phyloP scores from a whole-genome alignment of 768 basidiomycete genomes.

The Rhizopogon vesiculosus region DNA sequence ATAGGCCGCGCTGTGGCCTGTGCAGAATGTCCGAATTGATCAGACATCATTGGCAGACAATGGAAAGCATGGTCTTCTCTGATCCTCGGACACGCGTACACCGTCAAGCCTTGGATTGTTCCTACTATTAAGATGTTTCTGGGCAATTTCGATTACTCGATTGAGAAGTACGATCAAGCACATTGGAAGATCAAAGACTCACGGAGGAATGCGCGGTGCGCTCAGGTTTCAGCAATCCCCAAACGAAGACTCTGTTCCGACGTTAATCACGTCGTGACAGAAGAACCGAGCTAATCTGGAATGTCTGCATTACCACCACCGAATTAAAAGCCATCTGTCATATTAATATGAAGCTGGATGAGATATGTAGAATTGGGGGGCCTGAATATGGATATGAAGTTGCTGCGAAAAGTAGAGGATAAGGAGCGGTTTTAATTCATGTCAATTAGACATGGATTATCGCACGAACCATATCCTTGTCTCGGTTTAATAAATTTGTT shows the following conservation, averaged over 20 bases:
- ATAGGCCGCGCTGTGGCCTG: slow-evolving; percentile 40
- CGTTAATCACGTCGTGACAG: slow-evolving; percentile 24
- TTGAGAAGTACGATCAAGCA: not conserved
- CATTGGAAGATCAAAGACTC: slow-evolving; percentile 15
- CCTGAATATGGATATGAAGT: slow-evolving; percentile 40
- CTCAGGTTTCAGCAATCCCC: slow-evolving; percentile 33
- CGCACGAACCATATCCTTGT: not conserved
- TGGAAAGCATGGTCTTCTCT: not conserved
- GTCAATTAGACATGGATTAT: not conserved
- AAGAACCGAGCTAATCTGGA: slow-evolving; percentile 57
- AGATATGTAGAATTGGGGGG: not conserved
- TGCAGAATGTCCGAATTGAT: slow-evolving; percentile 44
- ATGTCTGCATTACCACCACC: slow-evolving; percentile 31
- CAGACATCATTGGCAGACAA: slow-evolving; percentile 28
- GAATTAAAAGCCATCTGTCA: slow-evolving; percentile 38
- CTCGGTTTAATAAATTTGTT: not conserved
- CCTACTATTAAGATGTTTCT: slow-evolving; percentile 24
- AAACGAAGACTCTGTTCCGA: too few species aligned
- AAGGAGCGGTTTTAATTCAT: slow-evolving; percentile 21
- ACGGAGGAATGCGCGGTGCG: slow-evolving; percentile 57
- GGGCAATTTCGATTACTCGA: slow-evolving; percentile 13
- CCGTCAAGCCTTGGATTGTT: slow-evolving; percentile 29
- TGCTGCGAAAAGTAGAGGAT: slow-evolving; percentile 64
- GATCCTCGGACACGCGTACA: slow-evolving; percentile 9
- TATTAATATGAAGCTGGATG: not conserved